phyloP scores from a whole-genome alignment of 192 early-diverging fungal genomes.

The Glomus cerebriforme region DNA sequence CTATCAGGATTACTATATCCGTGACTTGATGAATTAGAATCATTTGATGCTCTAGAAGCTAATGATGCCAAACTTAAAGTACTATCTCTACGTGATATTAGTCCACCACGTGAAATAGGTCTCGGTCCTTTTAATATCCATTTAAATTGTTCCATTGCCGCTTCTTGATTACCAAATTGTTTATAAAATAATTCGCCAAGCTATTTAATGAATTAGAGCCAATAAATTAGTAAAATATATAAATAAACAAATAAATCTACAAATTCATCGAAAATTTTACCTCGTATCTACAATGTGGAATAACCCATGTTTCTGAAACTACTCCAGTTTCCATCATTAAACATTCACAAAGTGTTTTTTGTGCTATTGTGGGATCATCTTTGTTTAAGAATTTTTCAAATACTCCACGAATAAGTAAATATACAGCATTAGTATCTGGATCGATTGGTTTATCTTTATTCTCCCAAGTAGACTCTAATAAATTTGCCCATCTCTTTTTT shows the following conservation, averaged over 20 bases:
- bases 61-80: slow-evolving; percentile 14
- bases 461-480: slow-evolving; percentile 45
- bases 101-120: slow-evolving; percentile 22
- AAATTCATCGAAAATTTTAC: slow-evolving; percentile 33
- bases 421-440: slow-evolving; percentile 38
- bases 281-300: slow-evolving; percentile 46
- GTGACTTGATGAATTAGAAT: slow-evolving; percentile 1
- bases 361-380: slow-evolving; percentile 40
- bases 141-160: slow-evolving; percentile 45
- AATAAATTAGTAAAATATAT: background rate
- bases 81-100: slow-evolving; percentile 23
- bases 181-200: slow-evolving; percentile 46
- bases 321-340: slow-evolving; percentile 37
- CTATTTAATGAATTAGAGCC: background rate
- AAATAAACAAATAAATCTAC: background rate
- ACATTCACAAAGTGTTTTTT: slow-evolving; percentile 43
- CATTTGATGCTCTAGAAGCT: background rate
- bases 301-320: slow-evolving; percentile 46
- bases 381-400: slow-evolving; percentile 40
- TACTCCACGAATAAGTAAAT: slow-evolving; percentile 41
- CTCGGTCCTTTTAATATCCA: slow-evolving; percentile 48
- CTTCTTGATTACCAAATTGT: slow-evolving; percentile 38
- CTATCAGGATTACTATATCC: slow-evolving; percentile 20
- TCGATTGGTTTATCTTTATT: slow-evolving; percentile 35
- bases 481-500: slow-evolving; percentile 34